Evolutionary conservation across 2,329 filamentous ascomycete genomes (phyloP).

Genomic region (Drechslerella dactyloides): DNA sequence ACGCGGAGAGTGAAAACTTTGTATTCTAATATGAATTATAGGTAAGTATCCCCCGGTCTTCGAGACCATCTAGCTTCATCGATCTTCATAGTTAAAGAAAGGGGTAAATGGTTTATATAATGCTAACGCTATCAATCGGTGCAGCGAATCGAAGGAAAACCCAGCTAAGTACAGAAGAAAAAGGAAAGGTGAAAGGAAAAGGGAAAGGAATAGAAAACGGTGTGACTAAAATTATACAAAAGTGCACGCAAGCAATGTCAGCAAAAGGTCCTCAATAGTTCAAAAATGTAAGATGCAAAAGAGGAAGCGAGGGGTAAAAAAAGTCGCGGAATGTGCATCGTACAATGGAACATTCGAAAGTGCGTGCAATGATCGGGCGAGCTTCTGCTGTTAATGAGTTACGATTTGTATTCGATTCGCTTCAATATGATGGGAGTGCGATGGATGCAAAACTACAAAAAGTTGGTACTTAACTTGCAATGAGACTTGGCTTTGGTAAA

Average conservation of each 20-base stretch:
- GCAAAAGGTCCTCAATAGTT: neutral
- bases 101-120: constrained; percentile 6
- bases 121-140: constrained; percentile 7
- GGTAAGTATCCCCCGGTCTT: no score
- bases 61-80: neutral
- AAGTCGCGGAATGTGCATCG: constrained; percentile 19
- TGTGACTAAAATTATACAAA: neutral
- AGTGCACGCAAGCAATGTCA: neutral
- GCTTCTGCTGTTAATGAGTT: constrained; percentile 3
- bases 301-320: constrained; percentile 13
- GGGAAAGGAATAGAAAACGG: no score
- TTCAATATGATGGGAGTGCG: constrained; percentile 3
- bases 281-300: constrained; percentile 7
- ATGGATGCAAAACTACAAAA: constrained; percentile 9
- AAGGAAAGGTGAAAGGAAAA: no score
- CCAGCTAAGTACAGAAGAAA: neutral
- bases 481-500: constrained; percentile 5
- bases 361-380: neutral
- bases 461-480: neutral
- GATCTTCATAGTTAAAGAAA: no score
- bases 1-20: no score
- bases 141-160: neutral
- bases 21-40: no score
- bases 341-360: constrained; percentile 18
- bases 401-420: constrained; percentile 12